Evolutionary conservation across 148 eudicot species (phyloP), one percentile per base, ranked within the genome.

Genomic region (Gaultheria prostrata): DNA sequence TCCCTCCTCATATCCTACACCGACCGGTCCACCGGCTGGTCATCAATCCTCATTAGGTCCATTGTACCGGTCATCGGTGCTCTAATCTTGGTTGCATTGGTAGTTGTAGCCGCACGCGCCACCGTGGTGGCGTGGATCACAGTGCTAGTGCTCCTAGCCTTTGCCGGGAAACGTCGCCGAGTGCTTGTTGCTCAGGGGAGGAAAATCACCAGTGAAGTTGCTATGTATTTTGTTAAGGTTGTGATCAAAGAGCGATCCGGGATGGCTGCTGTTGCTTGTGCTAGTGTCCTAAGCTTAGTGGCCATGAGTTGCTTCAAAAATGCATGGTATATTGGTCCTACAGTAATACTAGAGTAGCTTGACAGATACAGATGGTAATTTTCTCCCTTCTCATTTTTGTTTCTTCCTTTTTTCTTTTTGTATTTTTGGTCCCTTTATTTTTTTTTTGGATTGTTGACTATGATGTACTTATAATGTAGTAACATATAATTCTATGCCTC

Each of bases 101-200:
- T 85, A 5, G 82, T 92, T 18, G 65, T 91, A 14, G 88, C 89
- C 32, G 91, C 93, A 11, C 87, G 95, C 48, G 87, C 94, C 70
- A 90, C 91, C 2, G 59, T 92, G 32, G 91, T 93, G 81, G 86
- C 94, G 2, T 95, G 95, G 93, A 92, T 92, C 81, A 93, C 93
- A 1, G 93, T 95, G 80, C 63, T 93, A 75, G 97, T 93, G 32
- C 86, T 95, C 46, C 76, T 95, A 18, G 86, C 97, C 1, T 90
- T 93, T n/a, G 89, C 89, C 0, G 98, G 97, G 33, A 95, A 95
- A 80, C 89, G 93, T 2, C 86, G 95, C 3, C 83, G 92, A 1
- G 94, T 92, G 12, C 81, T 95, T 77, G 98, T 82, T 17, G 85
- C 77, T 56, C 88, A 92, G 77, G 92, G 95, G 63, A 88, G 86